These are phyloP conservation scores for Xylogone sp. DNA, from an alignment of 2,329 filamentous ascomycete species.

Conservation along the genomic window DNA sequence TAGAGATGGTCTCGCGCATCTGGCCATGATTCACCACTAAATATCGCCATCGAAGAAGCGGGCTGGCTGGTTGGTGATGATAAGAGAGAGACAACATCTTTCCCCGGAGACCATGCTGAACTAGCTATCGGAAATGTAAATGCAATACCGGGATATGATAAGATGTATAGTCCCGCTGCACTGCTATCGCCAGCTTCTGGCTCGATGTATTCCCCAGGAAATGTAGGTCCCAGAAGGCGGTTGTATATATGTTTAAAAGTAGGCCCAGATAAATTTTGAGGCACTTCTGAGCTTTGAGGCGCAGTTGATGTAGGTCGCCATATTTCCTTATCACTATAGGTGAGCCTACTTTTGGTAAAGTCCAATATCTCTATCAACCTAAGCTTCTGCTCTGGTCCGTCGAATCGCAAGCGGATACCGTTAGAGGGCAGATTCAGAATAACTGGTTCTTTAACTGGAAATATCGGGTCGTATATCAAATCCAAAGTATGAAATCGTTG, in stretches of 20 bases:
- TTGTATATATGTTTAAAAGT: slow-evolving; percentile 90
- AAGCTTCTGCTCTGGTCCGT: slow-evolving; percentile 87
- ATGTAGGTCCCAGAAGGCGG: slow-evolving; percentile 87
- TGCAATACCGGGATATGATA: slow-evolving; percentile 92
- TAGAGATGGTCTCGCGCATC: slow-evolving; percentile 75
- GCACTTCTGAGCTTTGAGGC: slow-evolving; percentile 20
- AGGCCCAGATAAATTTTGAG: slow-evolving; percentile 51
- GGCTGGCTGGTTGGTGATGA: slow-evolving; percentile 73
- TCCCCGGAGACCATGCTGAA: slow-evolving; percentile 68
- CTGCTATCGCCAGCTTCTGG: slow-evolving; percentile 49
- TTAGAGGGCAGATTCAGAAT: slow-evolving; percentile 76
- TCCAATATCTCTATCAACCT: slow-evolving; percentile 88
- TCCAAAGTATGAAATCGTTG: slow-evolving; percentile 80
- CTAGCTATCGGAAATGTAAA: slow-evolving; percentile 82
- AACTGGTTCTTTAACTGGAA: slow-evolving; percentile 73
- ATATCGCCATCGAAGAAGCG: slow-evolving; percentile 85
- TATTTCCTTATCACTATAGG: slow-evolving; percentile 78
- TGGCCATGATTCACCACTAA: slow-evolving; percentile 86
- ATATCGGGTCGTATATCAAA: slow-evolving; percentile 70
- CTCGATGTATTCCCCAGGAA: slow-evolving; percentile 85
- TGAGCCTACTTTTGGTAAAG: slow-evolving; percentile 79
- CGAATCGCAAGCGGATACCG: slow-evolving; percentile 85
- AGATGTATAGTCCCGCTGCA: slow-evolving; percentile 71
- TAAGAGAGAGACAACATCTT: slow-evolving; percentile 82
- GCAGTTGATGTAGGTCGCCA: slow-evolving; percentile 54